Evolutionary conservation across 192 early-diverging fungal genomes (phyloP).

Genomic region (Backusella psychrophila): DNA sequence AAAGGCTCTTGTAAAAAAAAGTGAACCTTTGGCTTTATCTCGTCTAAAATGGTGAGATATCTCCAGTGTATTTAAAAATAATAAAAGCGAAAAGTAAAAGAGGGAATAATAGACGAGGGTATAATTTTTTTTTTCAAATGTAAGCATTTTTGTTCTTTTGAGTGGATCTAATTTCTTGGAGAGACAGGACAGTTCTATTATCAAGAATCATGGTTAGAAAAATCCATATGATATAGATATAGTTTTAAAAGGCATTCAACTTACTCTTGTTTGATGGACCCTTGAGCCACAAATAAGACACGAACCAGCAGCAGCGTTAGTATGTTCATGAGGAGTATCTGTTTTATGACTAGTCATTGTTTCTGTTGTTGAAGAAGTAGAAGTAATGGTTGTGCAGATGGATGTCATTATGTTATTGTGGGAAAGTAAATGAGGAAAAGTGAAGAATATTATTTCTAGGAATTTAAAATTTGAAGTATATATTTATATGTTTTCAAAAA

Average conservation of each 20-base stretch:
- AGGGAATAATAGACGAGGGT: neutral
- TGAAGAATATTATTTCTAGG: neutral
- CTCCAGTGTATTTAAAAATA: neutral
- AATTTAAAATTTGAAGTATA: slow-evolving; percentile 2
- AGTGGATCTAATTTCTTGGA: neutral
- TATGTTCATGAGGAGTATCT: neutral
- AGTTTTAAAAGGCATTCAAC: neutral
- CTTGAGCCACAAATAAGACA: slow-evolving; percentile 7
- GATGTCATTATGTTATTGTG: slow-evolving; percentile 1
- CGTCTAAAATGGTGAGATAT: neutral
- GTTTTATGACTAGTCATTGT: neutral
- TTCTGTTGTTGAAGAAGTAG: neutral
- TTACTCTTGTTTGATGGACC: neutral
- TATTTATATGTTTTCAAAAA: slow-evolving; percentile 2
- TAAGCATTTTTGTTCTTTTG: neutral
- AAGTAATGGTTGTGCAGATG: neutral
- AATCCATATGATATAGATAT: neutral
- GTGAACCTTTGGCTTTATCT: neutral
- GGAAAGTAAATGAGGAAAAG: neutral
- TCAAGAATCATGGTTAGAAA: neutral
- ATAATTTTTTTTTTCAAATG: neutral
- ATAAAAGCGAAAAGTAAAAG: neutral
- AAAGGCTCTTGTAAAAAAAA: neutral
- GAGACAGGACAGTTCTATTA: neutral
- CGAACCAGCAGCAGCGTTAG: neutral